These are phyloP conservation scores for Fragosphaeria purpurea DNA, from an alignment of 2,329 filamentous ascomycete species.

Conservation along the genomic window DNA sequence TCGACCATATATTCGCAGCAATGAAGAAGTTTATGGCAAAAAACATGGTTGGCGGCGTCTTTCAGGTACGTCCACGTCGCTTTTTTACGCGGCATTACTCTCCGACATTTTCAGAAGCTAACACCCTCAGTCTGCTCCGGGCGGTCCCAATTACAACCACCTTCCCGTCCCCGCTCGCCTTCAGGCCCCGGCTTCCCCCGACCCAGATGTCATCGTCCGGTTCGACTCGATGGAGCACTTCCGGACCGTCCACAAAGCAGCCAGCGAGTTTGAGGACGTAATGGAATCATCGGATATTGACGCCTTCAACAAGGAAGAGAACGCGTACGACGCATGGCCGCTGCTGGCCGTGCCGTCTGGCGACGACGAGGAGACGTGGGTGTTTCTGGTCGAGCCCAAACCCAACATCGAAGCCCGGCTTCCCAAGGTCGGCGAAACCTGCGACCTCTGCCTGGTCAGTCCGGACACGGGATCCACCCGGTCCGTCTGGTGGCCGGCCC, in stretches of 20 bases:
- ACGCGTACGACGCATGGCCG: slow-evolving; percentile 10
- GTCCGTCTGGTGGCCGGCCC: slow-evolving; percentile 10
- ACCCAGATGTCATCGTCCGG: background rate
- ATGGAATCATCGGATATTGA: slow-evolving; percentile 18
- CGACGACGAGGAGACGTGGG: slow-evolving; percentile 9
- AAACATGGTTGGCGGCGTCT: slow-evolving; percentile 3
- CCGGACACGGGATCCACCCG: background rate
- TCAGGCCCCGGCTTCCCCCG: background rate
- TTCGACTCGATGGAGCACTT: slow-evolving; percentile 12
- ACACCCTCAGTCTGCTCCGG: background rate
- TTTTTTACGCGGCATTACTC: no score
- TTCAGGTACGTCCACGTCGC: background rate
- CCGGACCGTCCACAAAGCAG: slow-evolving; percentile 7
- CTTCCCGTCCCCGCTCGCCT: background rate
- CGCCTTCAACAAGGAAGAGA: slow-evolving; percentile 25
- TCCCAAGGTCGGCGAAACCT: slow-evolving; percentile 11
- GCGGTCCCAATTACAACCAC: background rate
- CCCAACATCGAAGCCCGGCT: background rate
- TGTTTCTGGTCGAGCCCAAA: slow-evolving; percentile 10
- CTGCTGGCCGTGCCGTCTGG: slow-evolving; percentile 3
- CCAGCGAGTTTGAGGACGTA: slow-evolving; percentile 9
- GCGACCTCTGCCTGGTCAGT: slow-evolving; percentile 7
- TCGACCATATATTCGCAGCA: background rate
- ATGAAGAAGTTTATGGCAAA: slow-evolving; percentile 1
- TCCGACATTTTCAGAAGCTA: no score